Percentiles rank a stretch among this genome's conserved stretches.
Conservation (phyloP, 768 basidiomycete species). For the Mycena galericulata region DNA sequence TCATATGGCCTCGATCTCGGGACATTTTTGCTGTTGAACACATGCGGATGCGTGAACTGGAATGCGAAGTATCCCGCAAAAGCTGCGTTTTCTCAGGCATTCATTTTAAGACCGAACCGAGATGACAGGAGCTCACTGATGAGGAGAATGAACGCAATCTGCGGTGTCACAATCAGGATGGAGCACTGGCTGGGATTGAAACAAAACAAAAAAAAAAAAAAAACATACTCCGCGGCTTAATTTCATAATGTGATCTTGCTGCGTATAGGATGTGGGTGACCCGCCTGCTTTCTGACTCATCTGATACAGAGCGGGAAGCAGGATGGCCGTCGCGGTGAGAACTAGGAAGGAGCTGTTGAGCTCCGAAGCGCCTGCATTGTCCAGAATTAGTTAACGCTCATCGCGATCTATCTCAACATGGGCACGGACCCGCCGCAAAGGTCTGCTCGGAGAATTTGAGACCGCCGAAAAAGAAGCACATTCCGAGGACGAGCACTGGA, state of each 20-base stretch:
- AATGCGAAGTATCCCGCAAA: constrained; percentile 68
- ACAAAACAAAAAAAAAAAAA: no score
- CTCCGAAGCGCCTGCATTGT: constrained; percentile 50
- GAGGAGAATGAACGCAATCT: constrained; percentile 66
- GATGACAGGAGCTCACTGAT: constrained; percentile 52
- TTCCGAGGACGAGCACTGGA: constrained; percentile 69
- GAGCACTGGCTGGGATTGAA: not conserved
- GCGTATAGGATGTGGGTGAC: constrained; percentile 30
- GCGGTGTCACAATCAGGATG: not conserved
- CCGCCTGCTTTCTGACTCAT: constrained; percentile 40
- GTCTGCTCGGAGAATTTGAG: constrained; percentile 67
- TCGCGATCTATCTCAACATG: not conserved
- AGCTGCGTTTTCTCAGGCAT: constrained; percentile 48
- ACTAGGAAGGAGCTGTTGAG: constrained; percentile 65
- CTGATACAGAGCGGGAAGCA: constrained; percentile 70
- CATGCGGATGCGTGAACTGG: constrained; percentile 65
- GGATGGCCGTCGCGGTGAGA: constrained; percentile 64
- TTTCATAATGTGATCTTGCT: constrained; percentile 49
- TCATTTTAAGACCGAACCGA: not conserved
- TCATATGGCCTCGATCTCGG: constrained; percentile 31
- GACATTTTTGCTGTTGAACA: constrained; percentile 51
- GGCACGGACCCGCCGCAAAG: constrained; percentile 62
- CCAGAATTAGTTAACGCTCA: not conserved
- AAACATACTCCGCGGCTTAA: constrained; percentile 65
- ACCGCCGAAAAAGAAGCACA: constrained; percentile 77